Percentiles rank a stretch among this genome's conserved stretches.
Conservation (phyloP, 306 rosid species). For the Sesbania bispinosa region DNA sequence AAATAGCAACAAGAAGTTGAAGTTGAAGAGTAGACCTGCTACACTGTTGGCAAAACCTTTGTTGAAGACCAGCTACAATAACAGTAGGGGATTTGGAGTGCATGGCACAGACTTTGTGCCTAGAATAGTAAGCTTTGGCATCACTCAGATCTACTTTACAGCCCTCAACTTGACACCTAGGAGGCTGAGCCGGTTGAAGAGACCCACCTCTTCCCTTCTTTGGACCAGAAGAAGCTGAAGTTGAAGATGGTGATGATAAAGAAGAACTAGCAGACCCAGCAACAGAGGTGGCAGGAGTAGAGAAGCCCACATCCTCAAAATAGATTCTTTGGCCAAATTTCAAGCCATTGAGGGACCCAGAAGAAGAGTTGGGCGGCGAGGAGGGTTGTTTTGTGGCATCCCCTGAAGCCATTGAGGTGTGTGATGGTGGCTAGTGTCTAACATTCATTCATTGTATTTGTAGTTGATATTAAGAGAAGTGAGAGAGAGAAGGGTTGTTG, state of each 20-base stretch:
- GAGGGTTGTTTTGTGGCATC: constrained; percentile 47
- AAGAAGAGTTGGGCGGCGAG: constrained; percentile 48
- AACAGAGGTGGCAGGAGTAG: constrained; percentile 31
- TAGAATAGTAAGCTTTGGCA: constrained; percentile 83
- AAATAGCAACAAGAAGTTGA: background rate
- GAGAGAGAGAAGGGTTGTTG: background rate
- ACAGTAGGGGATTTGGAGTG: constrained; percentile 87
- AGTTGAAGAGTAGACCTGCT: constrained; percentile 47
- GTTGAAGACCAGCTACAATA: constrained; percentile 67
- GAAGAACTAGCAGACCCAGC: constrained; percentile 22
- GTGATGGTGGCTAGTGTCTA: constrained; percentile 19
- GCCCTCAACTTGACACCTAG: constrained; percentile 94
- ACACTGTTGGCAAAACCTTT: constrained; percentile 98
- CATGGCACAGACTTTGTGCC: constrained; percentile 83
- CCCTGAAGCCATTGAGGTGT: constrained; percentile 51
- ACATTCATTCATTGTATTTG: constrained; percentile 13
- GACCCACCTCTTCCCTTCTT: constrained; percentile 47
- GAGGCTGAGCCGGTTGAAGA: constrained; percentile 51
- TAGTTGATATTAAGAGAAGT: background rate
- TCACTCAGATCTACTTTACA: constrained; percentile 83
- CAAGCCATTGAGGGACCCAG: constrained; percentile 66
- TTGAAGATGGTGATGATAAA: no score
- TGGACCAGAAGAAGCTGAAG: constrained; percentile 40
- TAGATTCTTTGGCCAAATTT: constrained; percentile 74
- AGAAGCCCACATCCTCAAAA: constrained; percentile 60